Evolutionary conservation across 352 stramenopile genomes (phyloP).

Genomic region (Stramenopiles sp.): DNA sequence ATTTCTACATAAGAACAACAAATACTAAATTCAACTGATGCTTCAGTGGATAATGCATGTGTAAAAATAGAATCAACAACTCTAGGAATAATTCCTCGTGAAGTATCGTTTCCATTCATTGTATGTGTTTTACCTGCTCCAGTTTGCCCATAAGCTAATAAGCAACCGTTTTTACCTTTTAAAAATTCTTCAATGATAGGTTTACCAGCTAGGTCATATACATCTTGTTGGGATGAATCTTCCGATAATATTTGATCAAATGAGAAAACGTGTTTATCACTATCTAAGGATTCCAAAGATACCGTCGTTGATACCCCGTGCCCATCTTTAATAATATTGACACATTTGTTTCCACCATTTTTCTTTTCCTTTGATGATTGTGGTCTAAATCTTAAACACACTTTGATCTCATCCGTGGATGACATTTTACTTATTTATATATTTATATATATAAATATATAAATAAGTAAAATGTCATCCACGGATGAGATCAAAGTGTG

Average conservation of each 20-base stretch:
- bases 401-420: neutral
- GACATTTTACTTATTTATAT: too few species aligned
- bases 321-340: neutral
- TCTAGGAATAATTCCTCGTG: neutral
- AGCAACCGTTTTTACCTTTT: neutral
- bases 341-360: neutral
- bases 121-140: neutral
- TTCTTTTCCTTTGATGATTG: neutral
- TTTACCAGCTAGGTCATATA: neutral
- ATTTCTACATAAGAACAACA: neutral
- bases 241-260: neutral
- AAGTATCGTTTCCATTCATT: neutral
- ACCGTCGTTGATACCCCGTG: neutral
- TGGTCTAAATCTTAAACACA: neutral
- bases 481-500: neutral
- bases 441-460: too few species aligned
- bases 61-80: constrained; percentile 1
- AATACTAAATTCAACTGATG: neutral
- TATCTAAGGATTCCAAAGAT: neutral
- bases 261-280: neutral
- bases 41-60: neutral
- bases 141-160: neutral
- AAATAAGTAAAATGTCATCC: neutral
- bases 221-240: neutral
- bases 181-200: neutral